These are phyloP conservation scores for Gossypium gossypioides DNA, from an alignment of 441 rosid genomes.

Conservation along the genomic window DNA sequence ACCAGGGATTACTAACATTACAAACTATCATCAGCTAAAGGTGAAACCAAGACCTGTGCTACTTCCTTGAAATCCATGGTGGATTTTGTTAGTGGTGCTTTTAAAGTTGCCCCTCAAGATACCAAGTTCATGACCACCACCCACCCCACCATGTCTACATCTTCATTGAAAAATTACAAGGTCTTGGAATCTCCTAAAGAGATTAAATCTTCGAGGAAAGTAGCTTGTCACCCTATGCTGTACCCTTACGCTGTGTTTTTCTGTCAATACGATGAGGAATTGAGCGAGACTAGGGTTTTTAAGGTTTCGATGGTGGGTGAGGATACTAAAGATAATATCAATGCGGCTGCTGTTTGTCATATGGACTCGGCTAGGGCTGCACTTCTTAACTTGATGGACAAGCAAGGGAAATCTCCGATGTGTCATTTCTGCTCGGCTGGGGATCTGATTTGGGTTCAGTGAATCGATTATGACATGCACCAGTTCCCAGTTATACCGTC, in stretches of 20 bases:
- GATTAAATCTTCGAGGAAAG: constrained; percentile 27
- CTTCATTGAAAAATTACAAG: constrained; percentile 37
- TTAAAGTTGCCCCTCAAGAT: constrained; percentile 31
- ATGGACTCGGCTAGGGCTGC: constrained; percentile 63
- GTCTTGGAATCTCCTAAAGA: constrained; percentile 33
- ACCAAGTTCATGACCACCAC: constrained; percentile 32
- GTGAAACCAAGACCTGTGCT: constrained; percentile 48
- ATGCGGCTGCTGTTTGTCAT: constrained; percentile 58
- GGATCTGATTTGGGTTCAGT: constrained; percentile 44
- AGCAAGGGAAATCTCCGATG: constrained; percentile 49
- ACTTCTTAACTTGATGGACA: constrained; percentile 38
- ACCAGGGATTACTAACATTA: constrained; percentile 1
- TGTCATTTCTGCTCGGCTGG: constrained; percentile 63
- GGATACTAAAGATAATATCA: constrained; percentile 29
- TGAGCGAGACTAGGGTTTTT: constrained; percentile 32
- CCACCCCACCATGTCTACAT: background rate
- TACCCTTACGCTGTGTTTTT: constrained; percentile 64
- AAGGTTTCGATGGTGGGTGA: constrained; percentile 37
- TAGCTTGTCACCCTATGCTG: constrained; percentile 67
- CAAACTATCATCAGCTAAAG: constrained; percentile 17
- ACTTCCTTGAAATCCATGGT: constrained; percentile 64
- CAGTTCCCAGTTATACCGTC: background rate
- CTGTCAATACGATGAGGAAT: constrained; percentile 46
- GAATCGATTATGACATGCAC: background rate
- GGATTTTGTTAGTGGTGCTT: constrained; percentile 31